Evolutionary conservation across 768 basidiomycete genomes (phyloP), one percentile per base, ranked within the genome.

Genomic region (Hysterangium stoloniferum): DNA sequence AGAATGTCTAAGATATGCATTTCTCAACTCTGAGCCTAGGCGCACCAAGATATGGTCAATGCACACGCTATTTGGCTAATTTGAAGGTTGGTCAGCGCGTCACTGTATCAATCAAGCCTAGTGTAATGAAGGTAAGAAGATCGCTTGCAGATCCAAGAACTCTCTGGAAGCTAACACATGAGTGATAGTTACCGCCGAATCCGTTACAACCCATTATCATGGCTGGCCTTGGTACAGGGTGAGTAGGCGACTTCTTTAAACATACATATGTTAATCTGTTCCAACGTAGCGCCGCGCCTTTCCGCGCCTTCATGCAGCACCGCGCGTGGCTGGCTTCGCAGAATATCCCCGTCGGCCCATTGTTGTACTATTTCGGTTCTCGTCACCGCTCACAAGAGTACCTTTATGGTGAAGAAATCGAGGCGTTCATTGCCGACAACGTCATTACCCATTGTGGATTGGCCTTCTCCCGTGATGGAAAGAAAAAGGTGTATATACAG

Each of bases 321-420:
- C 84, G 95, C 52, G 92, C 91, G 6, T 80, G 75, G 77, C 83
- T 93, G 51, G 73, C 77, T 27, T 67, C 80, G 27, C 82, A 88
- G 62, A 84, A 86, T 24, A 70, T 84, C 56, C 74, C 85, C 45
- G 80, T 96, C 52, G 96, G 96, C 0, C 95, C 95, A 2, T 78
- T 91, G 8, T 84, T 97, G 64, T 98, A 99, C 73, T 99, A 99
- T 75, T 99, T 99, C 64, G 96, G 96, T 50, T 93, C 95, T 52
- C 89, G 96, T 51, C 86, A 97, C 66, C 88, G 89, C 65, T 85
- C 86, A 25, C 82, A 92, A 60, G 96, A 99, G 64, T 99, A 93
- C 66, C 84, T 99, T 29, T 99, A 99, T 65, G 92, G 92, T 47
- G 89, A 92, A 62, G 89, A 92, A 55, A 88, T 97, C 64, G 93